Evolutionary conservation across 257 asterid genomes (phyloP), one percentile per base, ranked within the genome.

Genomic region (Scutellaria baicalensis): DNA sequence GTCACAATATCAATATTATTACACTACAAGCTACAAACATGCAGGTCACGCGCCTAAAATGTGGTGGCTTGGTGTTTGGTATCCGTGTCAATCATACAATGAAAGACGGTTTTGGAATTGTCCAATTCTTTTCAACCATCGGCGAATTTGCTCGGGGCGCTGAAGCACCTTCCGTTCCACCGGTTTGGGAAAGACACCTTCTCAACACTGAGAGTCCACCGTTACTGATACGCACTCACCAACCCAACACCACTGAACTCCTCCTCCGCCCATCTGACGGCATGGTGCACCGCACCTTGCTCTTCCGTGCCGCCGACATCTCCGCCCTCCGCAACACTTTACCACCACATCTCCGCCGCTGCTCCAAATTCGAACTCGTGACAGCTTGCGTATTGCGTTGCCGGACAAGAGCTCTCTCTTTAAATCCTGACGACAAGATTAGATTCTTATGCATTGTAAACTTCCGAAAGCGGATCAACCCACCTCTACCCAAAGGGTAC

Each of bases 41-140:
- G 66, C 59, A 82, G 91, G 95, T 86, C 21, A 88, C 95, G 2
- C 93, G 89, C 12, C 80, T 88, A 3, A 78, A 8, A 51, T 88
- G 95, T 20, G 93, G 88, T 3, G 85, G 92, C 2, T 86, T 84
- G 44, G 74, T 84, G 5, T 77, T 88, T 0, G 87, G 86, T 0
- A 21, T 84, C 16, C 85, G 86, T 23, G 77, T 81, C 20, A 86
- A 88, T 36, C 95, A 88, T 79, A 74, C 89, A 1, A 79, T 86
- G 80, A 23, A 84, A 35, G 95, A 88, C 11, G 91, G 77, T 1
- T 23, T 79, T 0, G 93, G 95, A 11, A 79, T 84, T 0, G 79
- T 70, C 17, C 93, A 82, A 45, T 88, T 86, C 69, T 74, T 83
- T 84, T 21, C 74, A 0, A 85, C 88, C 8, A 70, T 86, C 0